Percentiles rank a stretch among this genome's conserved stretches.
phyloP scores from a whole-genome alignment of 2,329 filamentous ascomycete genomes.

The Polychaeton citri region DNA sequence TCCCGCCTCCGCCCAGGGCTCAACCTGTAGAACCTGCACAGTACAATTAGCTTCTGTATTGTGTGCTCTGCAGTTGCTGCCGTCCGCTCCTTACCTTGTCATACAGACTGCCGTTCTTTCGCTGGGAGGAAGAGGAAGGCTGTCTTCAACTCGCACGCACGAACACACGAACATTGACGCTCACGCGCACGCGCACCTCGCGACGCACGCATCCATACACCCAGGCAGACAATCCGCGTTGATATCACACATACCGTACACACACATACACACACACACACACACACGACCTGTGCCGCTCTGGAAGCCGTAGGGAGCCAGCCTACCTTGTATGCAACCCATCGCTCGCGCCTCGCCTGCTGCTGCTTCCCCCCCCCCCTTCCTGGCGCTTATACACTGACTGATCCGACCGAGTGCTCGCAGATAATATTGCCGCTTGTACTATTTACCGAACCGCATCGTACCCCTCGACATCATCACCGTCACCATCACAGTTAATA shows the following conservation, averaged over 20 bases:
- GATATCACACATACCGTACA: neutral
- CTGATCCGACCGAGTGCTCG: neutral
- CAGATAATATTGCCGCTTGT: neutral
- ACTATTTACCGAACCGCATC: neutral
- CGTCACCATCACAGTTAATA: too few species aligned
- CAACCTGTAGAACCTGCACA: constrained; percentile 2
- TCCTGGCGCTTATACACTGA: too few species aligned
- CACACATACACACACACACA: neutral
- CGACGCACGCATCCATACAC: too few species aligned
- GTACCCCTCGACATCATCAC: too few species aligned
- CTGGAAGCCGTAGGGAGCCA: neutral
- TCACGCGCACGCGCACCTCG: too few species aligned
- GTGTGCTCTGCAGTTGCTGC: constrained; percentile 8
- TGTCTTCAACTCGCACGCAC: too few species aligned
- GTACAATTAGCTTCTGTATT: neutral
- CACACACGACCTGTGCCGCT: neutral
- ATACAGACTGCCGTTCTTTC: neutral
- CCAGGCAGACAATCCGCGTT: too few species aligned
- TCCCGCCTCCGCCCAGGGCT: constrained; percentile 3
- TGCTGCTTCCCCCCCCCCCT: too few species aligned
- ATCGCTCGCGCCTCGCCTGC: neutral
- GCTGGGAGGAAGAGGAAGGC: constrained; percentile 1
- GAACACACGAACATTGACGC: too few species aligned
- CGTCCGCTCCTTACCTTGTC: constrained; percentile 8
- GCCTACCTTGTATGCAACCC: neutral